Percentiles rank a stretch among this genome's conserved stretches.
Evolutionary conservation across 2,329 filamentous ascomycete genomes (phyloP).

Genomic region (Curvularia hawaiiensis): DNA sequence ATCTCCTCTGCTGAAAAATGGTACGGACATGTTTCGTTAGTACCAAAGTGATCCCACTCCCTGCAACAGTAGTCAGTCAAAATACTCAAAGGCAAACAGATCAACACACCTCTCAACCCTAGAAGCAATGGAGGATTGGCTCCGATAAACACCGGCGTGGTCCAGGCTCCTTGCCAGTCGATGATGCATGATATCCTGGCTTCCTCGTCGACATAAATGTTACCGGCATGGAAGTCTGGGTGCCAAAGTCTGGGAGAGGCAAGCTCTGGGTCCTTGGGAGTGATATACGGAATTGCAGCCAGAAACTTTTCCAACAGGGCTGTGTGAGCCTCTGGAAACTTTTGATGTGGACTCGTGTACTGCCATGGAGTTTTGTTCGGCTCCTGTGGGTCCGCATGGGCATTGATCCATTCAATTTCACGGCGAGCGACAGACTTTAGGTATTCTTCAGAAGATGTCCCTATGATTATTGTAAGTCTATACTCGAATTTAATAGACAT

Average conservation of each 20-base stretch:
- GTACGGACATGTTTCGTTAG: constrained; percentile 32
- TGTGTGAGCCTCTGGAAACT: constrained; percentile 27
- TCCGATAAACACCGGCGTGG: constrained; percentile 29
- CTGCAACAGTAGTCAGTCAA: constrained; percentile 23
- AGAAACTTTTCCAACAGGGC: constrained; percentile 27
- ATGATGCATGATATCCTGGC: constrained; percentile 34
- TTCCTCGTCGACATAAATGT: constrained; percentile 34
- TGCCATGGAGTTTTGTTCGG: constrained; percentile 38
- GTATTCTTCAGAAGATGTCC: constrained; percentile 30
- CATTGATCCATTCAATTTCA: constrained; percentile 41
- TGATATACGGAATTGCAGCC: constrained; percentile 30
- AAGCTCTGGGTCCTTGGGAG: constrained; percentile 29
- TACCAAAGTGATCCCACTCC: constrained; percentile 29
- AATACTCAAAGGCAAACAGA: neutral
- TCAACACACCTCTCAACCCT: constrained; percentile 5
- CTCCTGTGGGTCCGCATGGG: constrained; percentile 29
- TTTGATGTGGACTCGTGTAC: constrained; percentile 39
- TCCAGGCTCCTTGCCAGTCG: constrained; percentile 37
- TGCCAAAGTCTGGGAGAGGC: constrained; percentile 35
- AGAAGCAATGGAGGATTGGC: constrained; percentile 33
- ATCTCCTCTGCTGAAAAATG: constrained; percentile 32
- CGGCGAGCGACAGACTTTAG: constrained; percentile 38
- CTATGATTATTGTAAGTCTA: constrained; percentile 20
- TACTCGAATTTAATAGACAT: neutral
- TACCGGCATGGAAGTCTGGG: constrained; percentile 37